Conservation (phyloP, 2,329 filamentous ascomycete species). For the Diaporthe vaccinii region DNA sequence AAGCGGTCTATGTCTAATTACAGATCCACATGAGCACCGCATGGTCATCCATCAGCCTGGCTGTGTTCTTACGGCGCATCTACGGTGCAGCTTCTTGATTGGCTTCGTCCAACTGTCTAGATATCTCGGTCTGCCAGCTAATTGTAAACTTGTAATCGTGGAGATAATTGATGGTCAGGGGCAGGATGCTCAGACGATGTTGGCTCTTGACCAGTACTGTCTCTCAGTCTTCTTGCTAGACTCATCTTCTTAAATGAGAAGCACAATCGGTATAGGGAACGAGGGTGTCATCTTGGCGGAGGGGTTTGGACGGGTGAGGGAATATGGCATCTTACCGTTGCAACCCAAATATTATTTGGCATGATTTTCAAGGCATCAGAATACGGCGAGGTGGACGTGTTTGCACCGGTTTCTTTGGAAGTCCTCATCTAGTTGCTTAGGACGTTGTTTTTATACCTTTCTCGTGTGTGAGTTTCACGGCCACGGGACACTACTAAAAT, state of each 20-base stretch:
- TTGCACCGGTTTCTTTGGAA: not conserved
- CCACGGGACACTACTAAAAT: not conserved
- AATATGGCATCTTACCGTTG: not conserved
- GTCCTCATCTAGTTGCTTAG: not conserved
- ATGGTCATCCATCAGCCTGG: not conserved
- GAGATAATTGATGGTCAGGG: not conserved
- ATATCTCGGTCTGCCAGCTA: not conserved
- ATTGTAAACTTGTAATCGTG: not conserved
- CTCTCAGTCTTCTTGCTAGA: constrained; percentile 23
- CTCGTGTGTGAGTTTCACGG: not conserved
- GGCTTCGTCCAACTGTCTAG: not conserved
- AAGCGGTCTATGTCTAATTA: not conserved
- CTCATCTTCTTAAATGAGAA: constrained; percentile 34
- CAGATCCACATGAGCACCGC: too few species aligned
- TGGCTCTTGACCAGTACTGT: constrained; percentile 34
- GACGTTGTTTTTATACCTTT: not conserved
- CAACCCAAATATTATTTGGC: not conserved
- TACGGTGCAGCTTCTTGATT: too few species aligned
- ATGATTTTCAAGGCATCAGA: not conserved
- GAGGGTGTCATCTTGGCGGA: constrained; percentile 28
- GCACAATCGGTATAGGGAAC: constrained; percentile 37
- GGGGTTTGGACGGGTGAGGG: not conserved
- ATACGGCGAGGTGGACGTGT: not conserved
- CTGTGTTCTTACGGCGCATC: too few species aligned
- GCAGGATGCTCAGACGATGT: constrained; percentile 40